A percentile compares a stretch with the other conserved stretches of the same genome.
These are phyloP conservation scores for Narthecium ossifragum DNA, from an alignment of 106 monocot species.

Conservation along the genomic window DNA sequence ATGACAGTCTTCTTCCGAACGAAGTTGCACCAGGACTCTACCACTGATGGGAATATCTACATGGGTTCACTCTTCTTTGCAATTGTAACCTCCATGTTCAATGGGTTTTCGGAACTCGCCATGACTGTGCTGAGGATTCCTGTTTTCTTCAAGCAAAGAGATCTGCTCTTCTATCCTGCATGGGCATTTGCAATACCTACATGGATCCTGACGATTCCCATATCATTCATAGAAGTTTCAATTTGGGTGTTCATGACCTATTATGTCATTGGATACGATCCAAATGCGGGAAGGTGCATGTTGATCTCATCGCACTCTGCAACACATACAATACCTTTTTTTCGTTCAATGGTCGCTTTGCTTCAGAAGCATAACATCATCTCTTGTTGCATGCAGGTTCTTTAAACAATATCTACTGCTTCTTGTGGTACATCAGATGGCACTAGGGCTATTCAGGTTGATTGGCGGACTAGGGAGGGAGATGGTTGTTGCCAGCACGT, in stretches of 20 bases:
- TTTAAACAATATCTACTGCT: slow-evolving; percentile 42
- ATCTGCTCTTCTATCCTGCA: slow-evolving; percentile 51
- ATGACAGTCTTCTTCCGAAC: slow-evolving; percentile 65
- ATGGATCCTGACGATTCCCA: slow-evolving; percentile 63
- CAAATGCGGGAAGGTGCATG: slow-evolving; percentile 28
- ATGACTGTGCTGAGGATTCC: slow-evolving; percentile 68
- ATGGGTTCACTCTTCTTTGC: slow-evolving; percentile 49
- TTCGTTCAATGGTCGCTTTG: not conserved
- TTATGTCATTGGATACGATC: slow-evolving; percentile 62
- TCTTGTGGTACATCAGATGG: slow-evolving; percentile 43
- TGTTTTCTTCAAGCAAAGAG: slow-evolving; percentile 70
- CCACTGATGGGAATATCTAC: slow-evolving; percentile 28
- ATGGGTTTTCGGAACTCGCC: slow-evolving; percentile 49
- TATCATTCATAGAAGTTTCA: slow-evolving; percentile 43
- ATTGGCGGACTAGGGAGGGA: slow-evolving; percentile 44
- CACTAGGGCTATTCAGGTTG: slow-evolving; percentile 51
- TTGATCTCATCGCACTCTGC: not conserved
- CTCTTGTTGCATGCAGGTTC: slow-evolving; percentile 18
- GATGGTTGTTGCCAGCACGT: slow-evolving; percentile 48
- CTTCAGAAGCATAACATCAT: not conserved
- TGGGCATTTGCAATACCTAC: slow-evolving; percentile 56
- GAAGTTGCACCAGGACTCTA: slow-evolving; percentile 29
- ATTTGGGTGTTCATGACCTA: slow-evolving; percentile 45
- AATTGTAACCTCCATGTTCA: slow-evolving; percentile 37
- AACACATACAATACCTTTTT: not conserved